Base-by-base conservation (phyloP, 164 flowering plant genomes). In the Hamamelis virginiana region DNA sequence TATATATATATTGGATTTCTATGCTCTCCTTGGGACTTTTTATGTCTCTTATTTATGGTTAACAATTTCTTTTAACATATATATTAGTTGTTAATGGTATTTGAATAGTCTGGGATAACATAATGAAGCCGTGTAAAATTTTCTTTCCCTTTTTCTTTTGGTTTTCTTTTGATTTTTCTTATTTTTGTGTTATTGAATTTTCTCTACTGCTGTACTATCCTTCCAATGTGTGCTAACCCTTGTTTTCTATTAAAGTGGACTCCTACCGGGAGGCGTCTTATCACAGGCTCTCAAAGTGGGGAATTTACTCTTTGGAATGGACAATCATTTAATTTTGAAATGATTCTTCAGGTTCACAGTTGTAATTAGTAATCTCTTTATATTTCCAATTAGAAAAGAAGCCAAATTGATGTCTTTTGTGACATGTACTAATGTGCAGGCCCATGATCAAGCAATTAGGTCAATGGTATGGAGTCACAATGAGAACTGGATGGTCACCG, bases 281-380 rank as follows among this genome's bases (percentile, higher is more conserved):
- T 96, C 48, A 96, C 99, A 48, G 99, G 99, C 61, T 93, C 99
- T 44, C 98, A 93, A 75, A 96, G 97, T 86, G 99, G 99, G 61
- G 99, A 96, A 79, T 96, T 96, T 68, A 96, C 99, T 64, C 85
- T 96, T 44, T 96, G 99, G 99, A 96, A 96, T 86, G 99, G 99
- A 13, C 99, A 93, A 63, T 90, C 99, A 2, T 96, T 96, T 72
- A 96, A 96, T 75, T 93, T 96, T 82, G 99, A 96, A 83, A 93
- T 96, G 97, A 93, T 96, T 80, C 86, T 96, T 77, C 99, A 96
- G 96, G 99, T 96, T 78, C 45, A 38, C 8, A 48, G 43, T 64
- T 15, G 25, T 45, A 62, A 56, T 70, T 50, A 13, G 14, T 53
- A 21, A 23, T 15, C 56, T 73, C 18, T 33, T 46, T 28, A 26